These are phyloP conservation scores for Exsudoporus frostii DNA, from an alignment of 768 basidiomycete species.

Conservation along the genomic window DNA sequence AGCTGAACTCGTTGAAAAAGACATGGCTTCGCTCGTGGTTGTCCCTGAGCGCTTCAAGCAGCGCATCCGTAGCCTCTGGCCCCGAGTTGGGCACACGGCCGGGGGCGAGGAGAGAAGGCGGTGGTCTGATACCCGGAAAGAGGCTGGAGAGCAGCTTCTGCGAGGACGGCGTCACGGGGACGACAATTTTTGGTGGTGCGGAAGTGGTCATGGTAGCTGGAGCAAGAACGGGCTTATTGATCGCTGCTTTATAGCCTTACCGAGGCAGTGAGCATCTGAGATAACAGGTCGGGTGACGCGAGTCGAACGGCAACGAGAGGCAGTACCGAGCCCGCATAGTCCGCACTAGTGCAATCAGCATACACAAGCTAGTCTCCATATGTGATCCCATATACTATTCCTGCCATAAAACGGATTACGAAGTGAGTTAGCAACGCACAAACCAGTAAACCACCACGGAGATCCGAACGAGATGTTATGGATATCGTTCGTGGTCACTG, in stretches of 20 bases:
- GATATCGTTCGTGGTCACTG: too few relatives aligned
- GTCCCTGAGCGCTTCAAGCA: conserved; percentile 44
- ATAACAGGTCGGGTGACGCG: neutral
- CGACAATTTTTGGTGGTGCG: conserved; percentile 23
- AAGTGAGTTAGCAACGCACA: neutral
- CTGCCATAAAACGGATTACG: neutral
- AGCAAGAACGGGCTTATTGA: neutral
- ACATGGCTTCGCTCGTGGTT: conserved; percentile 52
- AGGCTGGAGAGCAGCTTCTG: conserved; percentile 25
- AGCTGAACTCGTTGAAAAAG: conserved; percentile 46
- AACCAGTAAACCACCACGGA: neutral
- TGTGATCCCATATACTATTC: neutral
- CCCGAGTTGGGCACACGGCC: conserved; percentile 35
- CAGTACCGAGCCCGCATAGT: neutral
- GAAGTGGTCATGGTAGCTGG: conserved; percentile 20
- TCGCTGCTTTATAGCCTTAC: conserved; percentile 9
- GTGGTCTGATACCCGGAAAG: conserved; percentile 29
- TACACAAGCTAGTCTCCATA: neutral
- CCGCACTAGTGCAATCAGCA: neutral
- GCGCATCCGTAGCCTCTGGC: conserved; percentile 36
- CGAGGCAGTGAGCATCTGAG: conserved; percentile 1
- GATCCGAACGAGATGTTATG: neutral
- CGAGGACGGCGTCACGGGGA: conserved; percentile 21
- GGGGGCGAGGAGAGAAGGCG: conserved; percentile 38
- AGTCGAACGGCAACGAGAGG: neutral